A percentile compares a stretch with the other conserved stretches of the same genome.
phyloP scores from a whole-genome alignment of 306 rosid species.

The Gillenia trifoliata region DNA sequence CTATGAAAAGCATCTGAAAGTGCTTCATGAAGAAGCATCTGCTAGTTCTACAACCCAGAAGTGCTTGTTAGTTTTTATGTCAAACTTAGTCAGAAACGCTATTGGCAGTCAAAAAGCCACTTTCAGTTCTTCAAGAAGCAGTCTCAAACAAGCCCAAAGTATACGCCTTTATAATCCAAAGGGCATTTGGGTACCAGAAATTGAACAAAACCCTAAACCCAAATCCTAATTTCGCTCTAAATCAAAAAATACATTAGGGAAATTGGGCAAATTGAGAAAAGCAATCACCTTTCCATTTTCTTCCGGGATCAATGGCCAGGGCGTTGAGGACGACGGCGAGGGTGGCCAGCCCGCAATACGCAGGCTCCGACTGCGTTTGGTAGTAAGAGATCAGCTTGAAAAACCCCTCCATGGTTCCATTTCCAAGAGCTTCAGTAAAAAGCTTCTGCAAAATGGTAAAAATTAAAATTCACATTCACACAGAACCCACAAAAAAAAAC shows the following conservation, averaged over 20 bases:
- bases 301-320: conserved; percentile 89
- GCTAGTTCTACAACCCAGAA: no score
- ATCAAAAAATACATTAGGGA: neutral
- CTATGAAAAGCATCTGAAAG: no score
- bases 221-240: neutral
- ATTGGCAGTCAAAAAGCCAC: no score
- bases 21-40: no score
- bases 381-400: conserved; percentile 80
- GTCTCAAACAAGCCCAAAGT: neutral
- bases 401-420: conserved; percentile 79
- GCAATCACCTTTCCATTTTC: conserved; percentile 88
- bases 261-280: neutral
- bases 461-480: neutral
- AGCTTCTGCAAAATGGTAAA: conserved; percentile 35
- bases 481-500: neutral
- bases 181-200: neutral
- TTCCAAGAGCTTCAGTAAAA: conserved; percentile 57
- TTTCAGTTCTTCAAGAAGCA: no score
- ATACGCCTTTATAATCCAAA: neutral
- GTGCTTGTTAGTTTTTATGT: no score
- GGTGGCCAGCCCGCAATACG: conserved; percentile 75
- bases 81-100: no score
- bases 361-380: conserved; percentile 95
- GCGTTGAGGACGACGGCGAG: conserved; percentile 87
- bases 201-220: neutral